Percentiles rank a stretch among this genome's conserved stretches.
phyloP scores from a whole-genome alignment of 2,329 filamentous ascomycete genomes.

The Hymenoscyphus linearis region DNA sequence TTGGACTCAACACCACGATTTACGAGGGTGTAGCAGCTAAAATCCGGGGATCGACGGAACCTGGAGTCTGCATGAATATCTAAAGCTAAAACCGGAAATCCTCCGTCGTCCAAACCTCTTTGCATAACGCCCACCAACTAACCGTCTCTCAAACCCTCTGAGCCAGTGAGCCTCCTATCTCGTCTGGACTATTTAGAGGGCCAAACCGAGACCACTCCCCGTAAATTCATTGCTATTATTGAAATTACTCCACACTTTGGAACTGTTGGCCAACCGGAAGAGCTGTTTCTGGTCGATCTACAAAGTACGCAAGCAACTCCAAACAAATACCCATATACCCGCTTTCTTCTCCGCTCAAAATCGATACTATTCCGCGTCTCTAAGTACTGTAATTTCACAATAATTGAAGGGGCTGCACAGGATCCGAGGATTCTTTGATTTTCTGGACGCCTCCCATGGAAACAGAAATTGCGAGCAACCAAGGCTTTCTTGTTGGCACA shows the following conservation, averaged over 20 bases:
- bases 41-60: neutral
- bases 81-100: conserved; percentile 18
- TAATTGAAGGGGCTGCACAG: neutral
- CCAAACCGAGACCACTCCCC: neutral
- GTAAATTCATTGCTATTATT: neutral
- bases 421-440: neutral
- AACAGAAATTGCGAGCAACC: neutral
- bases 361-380: neutral
- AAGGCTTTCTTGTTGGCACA: neutral
- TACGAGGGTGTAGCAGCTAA: neutral
- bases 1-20: neutral
- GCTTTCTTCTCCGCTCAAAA: neutral
- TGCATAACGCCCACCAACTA: conserved; percentile 4
- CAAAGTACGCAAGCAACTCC: neutral
- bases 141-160: neutral
- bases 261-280: neutral
- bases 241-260: neutral
- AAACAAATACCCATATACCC: neutral
- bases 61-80: conserved; percentile 16
- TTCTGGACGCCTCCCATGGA: neutral
- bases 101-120: conserved; percentile 19
- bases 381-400: neutral
- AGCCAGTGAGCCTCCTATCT: neutral
- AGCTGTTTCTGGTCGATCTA: neutral
- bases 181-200: neutral